Base-by-base conservation (phyloP, 2,329 filamentous ascomycete genomes). In the Colletotrichum limetticola region DNA sequence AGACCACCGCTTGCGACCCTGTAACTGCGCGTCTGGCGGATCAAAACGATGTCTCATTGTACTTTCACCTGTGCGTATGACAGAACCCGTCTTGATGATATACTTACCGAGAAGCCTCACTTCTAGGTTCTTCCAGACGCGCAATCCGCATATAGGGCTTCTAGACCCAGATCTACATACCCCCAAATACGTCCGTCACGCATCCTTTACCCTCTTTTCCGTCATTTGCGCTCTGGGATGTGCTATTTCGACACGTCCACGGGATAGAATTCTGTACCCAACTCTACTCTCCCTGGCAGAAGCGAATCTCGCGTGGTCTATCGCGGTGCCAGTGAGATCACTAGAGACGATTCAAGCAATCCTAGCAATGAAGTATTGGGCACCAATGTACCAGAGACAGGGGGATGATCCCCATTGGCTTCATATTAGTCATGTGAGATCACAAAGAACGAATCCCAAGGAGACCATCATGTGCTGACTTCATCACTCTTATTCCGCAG, bases 141-240 rank as follows among this genome's bases (percentile, higher is more conserved):
- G 76, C 4, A 78, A 75, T 37, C 78, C 77, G 5, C 62, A 78
- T 0, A 68, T 78, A 22, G 77, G 76, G 9, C 63, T 79, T 14
- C 57, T 79, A 1, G 78, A 79, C 26, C 76, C 75, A 2, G n/a
- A 63, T 2, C 74, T 79, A 28, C 77, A 78, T 68, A 77, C 76
- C 3, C 75, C 76, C 8, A 71, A 74, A 24, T 76, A 75, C n/a
- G 77, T 79, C 11, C 74, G 77, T 11, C 59, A 71, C 4, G 53
- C 58, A 12, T 79, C 77, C 1, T 79, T 78, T 67, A 76, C 77
- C 2, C 75, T 79, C 1, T 79, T 79, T 55, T 77, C 77, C 0
- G 74, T 71, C 2, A 72, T 79, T 8, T 78, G 77, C 37, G 75
- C 77, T 12, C 67, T 79, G 1, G 77, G 77, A n/a, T 78, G 77